Evolutionary conservation across 2,329 filamentous ascomycete genomes (phyloP).

Genomic region (Amylocarpus encephaloides): DNA sequence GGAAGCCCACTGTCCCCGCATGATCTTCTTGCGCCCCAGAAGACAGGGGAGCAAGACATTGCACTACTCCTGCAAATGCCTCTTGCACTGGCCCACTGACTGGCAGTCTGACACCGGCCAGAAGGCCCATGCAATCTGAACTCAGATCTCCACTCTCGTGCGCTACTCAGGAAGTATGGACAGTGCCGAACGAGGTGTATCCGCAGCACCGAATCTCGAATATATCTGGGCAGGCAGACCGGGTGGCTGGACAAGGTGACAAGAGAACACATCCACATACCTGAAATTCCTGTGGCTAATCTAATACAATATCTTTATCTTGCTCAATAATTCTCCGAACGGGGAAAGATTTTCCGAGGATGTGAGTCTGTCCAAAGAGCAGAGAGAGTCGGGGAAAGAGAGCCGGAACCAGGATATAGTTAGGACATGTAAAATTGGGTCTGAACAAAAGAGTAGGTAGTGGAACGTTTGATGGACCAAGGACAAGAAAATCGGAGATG

Average conservation of each 20-base stretch:
- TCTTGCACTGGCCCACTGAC: no score
- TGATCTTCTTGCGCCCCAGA: conserved; percentile 12
- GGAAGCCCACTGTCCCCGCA: conserved; percentile 18
- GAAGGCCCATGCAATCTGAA: conserved; percentile 21
- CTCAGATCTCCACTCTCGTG: conserved; percentile 17
- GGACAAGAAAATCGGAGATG: neutral
- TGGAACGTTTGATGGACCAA: neutral
- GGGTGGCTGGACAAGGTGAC: conserved; percentile 4
- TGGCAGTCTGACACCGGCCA: conserved; percentile 18
- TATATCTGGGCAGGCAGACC: neutral
- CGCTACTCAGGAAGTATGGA: conserved; percentile 21
- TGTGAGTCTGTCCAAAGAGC: conserved; percentile 29
- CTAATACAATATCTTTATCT: conserved; percentile 3
- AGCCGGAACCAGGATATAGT: neutral
- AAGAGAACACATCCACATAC: conserved; percentile 8
- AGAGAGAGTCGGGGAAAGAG: conserved; percentile 4
- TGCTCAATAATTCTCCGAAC: conserved; percentile 1
- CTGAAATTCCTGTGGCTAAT: conserved; percentile 6
- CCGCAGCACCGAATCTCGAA: conserved; percentile 20
- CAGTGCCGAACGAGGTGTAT: conserved; percentile 14
- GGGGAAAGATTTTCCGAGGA: conserved; percentile 5
- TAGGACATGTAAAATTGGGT: conserved; percentile 5
- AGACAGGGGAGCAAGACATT: neutral
- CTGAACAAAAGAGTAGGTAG: neutral
- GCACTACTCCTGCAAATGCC: neutral